These are phyloP conservation scores for Fusarium sp. DNA, from an alignment of 2,329 filamentous ascomycete genomes.

Conservation along the genomic window DNA sequence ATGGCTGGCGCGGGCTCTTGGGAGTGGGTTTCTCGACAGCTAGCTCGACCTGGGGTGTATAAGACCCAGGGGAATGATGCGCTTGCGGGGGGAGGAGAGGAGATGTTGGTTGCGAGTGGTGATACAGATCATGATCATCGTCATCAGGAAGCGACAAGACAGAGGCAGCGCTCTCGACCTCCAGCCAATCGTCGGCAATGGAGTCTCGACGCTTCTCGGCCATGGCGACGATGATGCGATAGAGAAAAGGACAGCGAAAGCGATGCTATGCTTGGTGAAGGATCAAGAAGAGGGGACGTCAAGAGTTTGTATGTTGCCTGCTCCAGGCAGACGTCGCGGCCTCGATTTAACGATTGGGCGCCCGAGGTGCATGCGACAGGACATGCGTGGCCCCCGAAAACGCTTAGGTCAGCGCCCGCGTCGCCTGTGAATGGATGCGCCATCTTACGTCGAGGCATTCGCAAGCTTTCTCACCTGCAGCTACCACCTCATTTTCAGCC, in stretches of 20 bases:
- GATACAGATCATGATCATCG: constrained; percentile 8
- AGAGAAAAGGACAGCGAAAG: neutral
- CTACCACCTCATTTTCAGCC: neutral
- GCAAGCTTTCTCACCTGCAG: neutral
- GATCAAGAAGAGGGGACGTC: neutral
- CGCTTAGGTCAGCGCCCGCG: neutral
- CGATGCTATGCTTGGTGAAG: neutral
- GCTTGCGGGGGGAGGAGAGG: constrained; percentile 6
- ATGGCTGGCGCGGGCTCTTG: neutral
- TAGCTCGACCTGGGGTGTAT: neutral
- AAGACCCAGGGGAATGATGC: neutral
- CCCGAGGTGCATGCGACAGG: neutral
- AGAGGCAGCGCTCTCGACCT: constrained; percentile 33
- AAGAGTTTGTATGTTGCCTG: neutral
- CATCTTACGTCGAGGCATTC: neutral
- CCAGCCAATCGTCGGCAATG: constrained; percentile 40
- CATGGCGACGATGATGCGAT: constrained; percentile 19
- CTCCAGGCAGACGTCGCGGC: constrained; percentile 25
- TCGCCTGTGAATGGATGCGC: neutral
- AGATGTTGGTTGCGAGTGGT: neutral
- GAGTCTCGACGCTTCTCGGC: neutral
- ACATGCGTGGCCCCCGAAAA: neutral
- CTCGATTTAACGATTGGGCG: neutral
- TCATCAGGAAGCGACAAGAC: constrained; percentile 32
- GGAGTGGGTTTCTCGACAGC: neutral